These are phyloP conservation scores for Citrus sinensis DNA, from an alignment of 345 rosid species.

Conservation along the genomic window DVS_A1.0 CM039164.1:23127001-23127500, in stretches of 20 bases:
- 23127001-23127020: constrained; percentile 19
- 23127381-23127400: background rate
- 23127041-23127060: background rate
- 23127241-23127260: background rate
- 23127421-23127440: background rate
- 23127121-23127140: background rate
- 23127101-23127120: background rate
- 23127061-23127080: background rate
- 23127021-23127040: background rate
- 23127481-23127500: constrained; percentile 7
- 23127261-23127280: background rate
- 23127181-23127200: no score
- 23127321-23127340: background rate
- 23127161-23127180: background rate
- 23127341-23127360: background rate
- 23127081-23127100: background rate
- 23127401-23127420: background rate
- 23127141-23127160: background rate
- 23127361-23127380: background rate
- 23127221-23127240: background rate
- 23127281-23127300: background rate
- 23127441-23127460: background rate
- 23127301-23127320: background rate
- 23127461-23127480: background rate
- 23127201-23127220: background rate